These are phyloP conservation scores for Artemisia argyi DNA, from an alignment of 129 eudicot species.

Conservation along the genomic window DNA sequence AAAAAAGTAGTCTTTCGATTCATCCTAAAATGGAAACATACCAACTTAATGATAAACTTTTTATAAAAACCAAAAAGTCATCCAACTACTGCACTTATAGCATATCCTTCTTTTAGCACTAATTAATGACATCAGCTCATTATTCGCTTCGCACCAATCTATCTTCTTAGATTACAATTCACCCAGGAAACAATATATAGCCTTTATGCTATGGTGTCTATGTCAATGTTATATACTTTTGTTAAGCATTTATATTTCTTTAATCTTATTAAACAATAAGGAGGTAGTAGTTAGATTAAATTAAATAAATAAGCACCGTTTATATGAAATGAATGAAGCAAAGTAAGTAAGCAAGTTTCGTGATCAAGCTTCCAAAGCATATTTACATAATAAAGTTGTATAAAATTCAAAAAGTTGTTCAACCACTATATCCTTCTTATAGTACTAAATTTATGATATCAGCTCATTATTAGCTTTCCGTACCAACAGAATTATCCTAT, in stretches of 20 bases:
- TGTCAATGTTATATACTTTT: not conserved
- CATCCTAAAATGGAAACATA: constrained; percentile 7
- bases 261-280: too few species aligned
- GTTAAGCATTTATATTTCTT: not conserved
- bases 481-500: too few species aligned
- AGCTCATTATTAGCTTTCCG: too few species aligned
- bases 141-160: not conserved
- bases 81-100: constrained; percentile 16
- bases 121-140: not conserved
- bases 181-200: not conserved
- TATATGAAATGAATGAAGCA: too few species aligned
- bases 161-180: not conserved
- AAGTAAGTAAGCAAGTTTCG: too few species aligned
- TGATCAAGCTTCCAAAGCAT: too few species aligned
- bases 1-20: not conserved
- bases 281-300: not conserved
- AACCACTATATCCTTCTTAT: too few species aligned
- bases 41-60: constrained; percentile 12
- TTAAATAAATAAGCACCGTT: not conserved
- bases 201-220: constrained; percentile 19
- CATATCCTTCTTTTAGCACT: constrained; percentile 16
- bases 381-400: too few species aligned
- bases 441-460: too few species aligned
- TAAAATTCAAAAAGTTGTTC: too few species aligned
- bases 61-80: constrained; percentile 19